These are phyloP conservation scores for Fusarium sp. DNA, from an alignment of 2,329 filamentous ascomycete genomes.

Conservation along the genomic window DNA sequence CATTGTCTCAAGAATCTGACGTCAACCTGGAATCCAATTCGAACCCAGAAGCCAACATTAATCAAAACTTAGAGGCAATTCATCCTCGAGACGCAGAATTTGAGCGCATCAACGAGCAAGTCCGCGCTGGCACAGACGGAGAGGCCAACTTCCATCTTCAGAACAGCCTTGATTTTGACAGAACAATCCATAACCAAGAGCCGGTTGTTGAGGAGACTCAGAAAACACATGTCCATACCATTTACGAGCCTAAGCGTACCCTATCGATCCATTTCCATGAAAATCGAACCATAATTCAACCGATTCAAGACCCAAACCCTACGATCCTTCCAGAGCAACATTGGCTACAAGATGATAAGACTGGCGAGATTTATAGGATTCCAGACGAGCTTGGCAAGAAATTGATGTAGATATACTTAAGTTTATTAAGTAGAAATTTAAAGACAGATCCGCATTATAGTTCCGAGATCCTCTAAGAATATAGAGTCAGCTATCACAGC, in stretches of 20 bases:
- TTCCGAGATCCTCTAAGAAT: not conserved
- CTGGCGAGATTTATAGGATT: constrained; percentile 48
- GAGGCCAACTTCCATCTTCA: constrained; percentile 31
- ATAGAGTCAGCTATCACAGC: not conserved
- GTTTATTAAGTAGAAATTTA: constrained; percentile 16
- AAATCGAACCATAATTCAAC: constrained; percentile 40
- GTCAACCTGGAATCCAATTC: constrained; percentile 11
- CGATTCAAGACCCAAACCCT: constrained; percentile 42
- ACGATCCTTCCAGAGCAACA: constrained; percentile 41
- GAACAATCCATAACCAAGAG: constrained; percentile 32
- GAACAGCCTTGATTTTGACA: constrained; percentile 36
- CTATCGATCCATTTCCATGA: constrained; percentile 37
- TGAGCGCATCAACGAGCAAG: constrained; percentile 31
- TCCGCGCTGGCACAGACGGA: constrained; percentile 1
- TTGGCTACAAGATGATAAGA: constrained; percentile 41
- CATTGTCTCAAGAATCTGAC: constrained; percentile 21
- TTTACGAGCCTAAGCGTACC: constrained; percentile 40
- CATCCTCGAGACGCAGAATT: constrained; percentile 19
- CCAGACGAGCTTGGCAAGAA: constrained; percentile 35
- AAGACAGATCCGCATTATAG: constrained; percentile 7
- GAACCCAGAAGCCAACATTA: constrained; percentile 15
- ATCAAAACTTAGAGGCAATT: not conserved
- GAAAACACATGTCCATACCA: constrained; percentile 39
- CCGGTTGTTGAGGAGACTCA: constrained; percentile 40
- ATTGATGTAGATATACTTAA: constrained; percentile 27